Conservation (phyloP, 164 flowering plant genomes). For the Dillenia suffruticosa region DNA sequence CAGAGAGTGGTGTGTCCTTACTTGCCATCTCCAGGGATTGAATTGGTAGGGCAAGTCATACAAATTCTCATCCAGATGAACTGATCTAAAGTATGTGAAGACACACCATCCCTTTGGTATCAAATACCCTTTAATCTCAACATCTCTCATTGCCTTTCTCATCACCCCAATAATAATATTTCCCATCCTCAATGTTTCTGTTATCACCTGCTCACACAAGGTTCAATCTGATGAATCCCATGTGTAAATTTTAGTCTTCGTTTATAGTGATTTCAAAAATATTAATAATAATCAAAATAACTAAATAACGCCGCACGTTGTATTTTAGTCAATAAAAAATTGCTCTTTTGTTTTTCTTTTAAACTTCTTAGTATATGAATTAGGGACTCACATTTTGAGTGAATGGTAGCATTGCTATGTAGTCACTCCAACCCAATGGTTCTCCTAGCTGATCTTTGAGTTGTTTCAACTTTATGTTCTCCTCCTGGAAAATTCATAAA, state of each 20-base stretch:
- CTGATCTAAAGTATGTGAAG: slow-evolving; percentile 75
- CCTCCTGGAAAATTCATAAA: slow-evolving; percentile 49
- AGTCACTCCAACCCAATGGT: slow-evolving; percentile 60
- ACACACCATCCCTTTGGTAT: slow-evolving; percentile 94
- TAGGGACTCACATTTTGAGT: slow-evolving; percentile 66
- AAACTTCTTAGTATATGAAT: not conserved
- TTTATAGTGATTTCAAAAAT: not conserved
- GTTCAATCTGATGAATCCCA: not conserved
- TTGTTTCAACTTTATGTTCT: slow-evolving; percentile 65
- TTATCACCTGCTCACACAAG: slow-evolving; percentile 64
- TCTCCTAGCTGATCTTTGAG: slow-evolving; percentile 42
- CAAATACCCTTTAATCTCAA: slow-evolving; percentile 68
- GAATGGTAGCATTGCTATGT: slow-evolving; percentile 61
- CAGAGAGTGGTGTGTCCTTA: slow-evolving; percentile 23
- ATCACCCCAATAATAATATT: slow-evolving; percentile 88
- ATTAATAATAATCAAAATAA: not conserved
- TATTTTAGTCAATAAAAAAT: not conserved
- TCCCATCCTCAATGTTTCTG: slow-evolving; percentile 89
- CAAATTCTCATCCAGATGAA: slow-evolving; percentile 72
- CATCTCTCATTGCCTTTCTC: slow-evolving; percentile 84
- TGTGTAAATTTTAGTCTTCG: not conserved
- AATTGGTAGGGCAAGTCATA: slow-evolving; percentile 70
- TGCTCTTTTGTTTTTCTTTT: not conserved
- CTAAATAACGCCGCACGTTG: not conserved
- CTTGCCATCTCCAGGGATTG: slow-evolving; percentile 99